A percentile compares a stretch with the other conserved stretches of the same genome.
Conservation (phyloP, 2,329 filamentous ascomycete species). For the Aspergillus aculeatus region DNA sequence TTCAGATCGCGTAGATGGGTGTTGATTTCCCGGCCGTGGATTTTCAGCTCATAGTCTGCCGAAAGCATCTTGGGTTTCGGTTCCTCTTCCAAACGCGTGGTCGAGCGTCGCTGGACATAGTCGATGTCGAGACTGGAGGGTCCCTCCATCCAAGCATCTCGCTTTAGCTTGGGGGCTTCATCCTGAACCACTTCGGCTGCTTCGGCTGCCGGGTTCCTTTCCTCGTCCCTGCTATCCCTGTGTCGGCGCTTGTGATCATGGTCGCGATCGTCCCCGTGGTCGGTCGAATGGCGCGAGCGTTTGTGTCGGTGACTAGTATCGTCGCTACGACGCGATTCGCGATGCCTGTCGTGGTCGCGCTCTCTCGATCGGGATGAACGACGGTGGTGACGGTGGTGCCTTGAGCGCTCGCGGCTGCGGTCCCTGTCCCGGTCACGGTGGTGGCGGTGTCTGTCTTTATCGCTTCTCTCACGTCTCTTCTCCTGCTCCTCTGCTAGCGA, state of each 20-base stretch:
- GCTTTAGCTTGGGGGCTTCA: constrained; percentile 51
- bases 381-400: constrained; percentile 36
- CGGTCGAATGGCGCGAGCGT: constrained; percentile 57
- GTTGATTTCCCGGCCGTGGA: constrained; percentile 83
- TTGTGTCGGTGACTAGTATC: constrained; percentile 63
- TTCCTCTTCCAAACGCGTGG: constrained; percentile 51
- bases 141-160: constrained; percentile 94
- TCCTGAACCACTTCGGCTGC: constrained; percentile 40
- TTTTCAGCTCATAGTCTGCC: constrained; percentile 64
- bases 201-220: constrained; percentile 34
- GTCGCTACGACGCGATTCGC: constrained; percentile 45
- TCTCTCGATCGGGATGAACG: constrained; percentile 40
- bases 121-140: constrained; percentile 80
- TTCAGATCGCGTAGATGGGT: constrained; percentile 63
- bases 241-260: constrained; percentile 51
- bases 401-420: constrained; percentile 42
- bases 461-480: constrained; percentile 38
- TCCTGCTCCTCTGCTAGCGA: constrained; percentile 62
- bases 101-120: constrained; percentile 65
- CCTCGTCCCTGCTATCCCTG: constrained; percentile 42
- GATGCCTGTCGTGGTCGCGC: constrained; percentile 35
- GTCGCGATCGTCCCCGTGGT: constrained; percentile 52
- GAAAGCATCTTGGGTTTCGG: constrained; percentile 43
- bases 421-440: constrained; percentile 36
- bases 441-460: constrained; percentile 35